These are phyloP conservation scores for Dioscorea dumetorum DNA, from an alignment of 106 monocot species.

Conservation along the genomic window DNA sequence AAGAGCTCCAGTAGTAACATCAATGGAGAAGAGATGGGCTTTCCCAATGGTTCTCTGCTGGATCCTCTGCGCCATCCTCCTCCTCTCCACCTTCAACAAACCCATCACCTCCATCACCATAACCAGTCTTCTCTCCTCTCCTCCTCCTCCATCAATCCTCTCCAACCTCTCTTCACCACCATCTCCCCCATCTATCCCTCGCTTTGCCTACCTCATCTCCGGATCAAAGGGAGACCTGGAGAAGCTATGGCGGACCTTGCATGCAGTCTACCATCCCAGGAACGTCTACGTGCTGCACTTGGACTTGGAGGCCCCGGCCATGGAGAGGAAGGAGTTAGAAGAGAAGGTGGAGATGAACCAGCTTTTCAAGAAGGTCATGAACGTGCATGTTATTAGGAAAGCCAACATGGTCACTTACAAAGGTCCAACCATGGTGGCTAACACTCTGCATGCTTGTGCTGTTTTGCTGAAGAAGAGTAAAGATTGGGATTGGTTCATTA, in stretches of 20 bases:
- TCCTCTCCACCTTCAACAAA: constrained; percentile 29
- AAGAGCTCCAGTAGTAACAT: not conserved
- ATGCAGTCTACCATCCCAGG: constrained; percentile 46
- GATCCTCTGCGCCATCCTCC: constrained; percentile 19
- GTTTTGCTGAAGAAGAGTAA: constrained; percentile 40
- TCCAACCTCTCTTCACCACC: not conserved
- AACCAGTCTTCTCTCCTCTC: constrained; percentile 1
- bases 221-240: constrained; percentile 55
- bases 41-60: constrained; percentile 25
- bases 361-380: constrained; percentile 29
- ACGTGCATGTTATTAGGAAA: constrained; percentile 34
- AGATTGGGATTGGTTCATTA: constrained; percentile 72
- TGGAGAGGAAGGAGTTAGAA: constrained; percentile 34
- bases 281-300: constrained; percentile 55
- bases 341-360: constrained; percentile 13
- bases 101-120: constrained; percentile 15
- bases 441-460: constrained; percentile 50
- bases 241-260: constrained; percentile 39
- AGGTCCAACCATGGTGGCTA: constrained; percentile 60
- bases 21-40: constrained; percentile 31
- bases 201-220: constrained; percentile 52
- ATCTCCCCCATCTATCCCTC: constrained; percentile 10
- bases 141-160: not conserved
- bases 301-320: constrained; percentile 33
- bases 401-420: constrained; percentile 59